Evolutionary conservation across 768 basidiomycete species (phyloP).

Genomic region (Suillus subalutaceus): DNA sequence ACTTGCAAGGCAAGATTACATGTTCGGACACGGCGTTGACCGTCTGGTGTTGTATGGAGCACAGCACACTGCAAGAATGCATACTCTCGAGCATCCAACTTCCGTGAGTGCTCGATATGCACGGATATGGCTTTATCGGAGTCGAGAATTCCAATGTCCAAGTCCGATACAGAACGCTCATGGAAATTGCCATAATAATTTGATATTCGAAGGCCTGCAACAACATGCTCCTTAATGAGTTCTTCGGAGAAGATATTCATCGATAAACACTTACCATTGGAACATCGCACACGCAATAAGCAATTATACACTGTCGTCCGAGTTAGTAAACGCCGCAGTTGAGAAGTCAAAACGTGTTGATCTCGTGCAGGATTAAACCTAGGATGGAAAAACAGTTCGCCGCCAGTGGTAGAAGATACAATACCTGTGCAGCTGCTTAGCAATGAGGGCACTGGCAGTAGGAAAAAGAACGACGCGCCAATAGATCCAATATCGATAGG

Average conservation of each 20-base stretch:
- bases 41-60: constrained; percentile 78
- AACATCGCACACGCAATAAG: constrained; percentile 80
- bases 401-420: constrained; percentile 78
- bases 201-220: constrained; percentile 61
- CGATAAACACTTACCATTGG: constrained; percentile 58
- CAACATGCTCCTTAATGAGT: constrained; percentile 1
- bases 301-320: constrained; percentile 82
- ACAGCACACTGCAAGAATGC: constrained; percentile 86
- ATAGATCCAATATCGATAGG: constrained; percentile 89
- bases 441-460: constrained; percentile 9
- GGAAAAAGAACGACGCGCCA: constrained; percentile 44
- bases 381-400: constrained; percentile 91
- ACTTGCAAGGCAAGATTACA: constrained; percentile 86
- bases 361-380: constrained; percentile 80
- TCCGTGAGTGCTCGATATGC: constrained; percentile 69
- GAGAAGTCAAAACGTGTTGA: constrained; percentile 64
- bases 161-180: constrained; percentile 66
- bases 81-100: constrained; percentile 69
- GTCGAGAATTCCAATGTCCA: constrained; percentile 79
- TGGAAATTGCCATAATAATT: constrained; percentile 77
- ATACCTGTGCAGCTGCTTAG: constrained; percentile 45
- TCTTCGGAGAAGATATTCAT: constrained; percentile 1
- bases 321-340: constrained; percentile 67
- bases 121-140: constrained; percentile 81
- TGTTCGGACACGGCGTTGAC: constrained; percentile 81